Base-by-base conservation (phyloP, 306 rosid genomes). In the Biancaea sappan region DNA sequence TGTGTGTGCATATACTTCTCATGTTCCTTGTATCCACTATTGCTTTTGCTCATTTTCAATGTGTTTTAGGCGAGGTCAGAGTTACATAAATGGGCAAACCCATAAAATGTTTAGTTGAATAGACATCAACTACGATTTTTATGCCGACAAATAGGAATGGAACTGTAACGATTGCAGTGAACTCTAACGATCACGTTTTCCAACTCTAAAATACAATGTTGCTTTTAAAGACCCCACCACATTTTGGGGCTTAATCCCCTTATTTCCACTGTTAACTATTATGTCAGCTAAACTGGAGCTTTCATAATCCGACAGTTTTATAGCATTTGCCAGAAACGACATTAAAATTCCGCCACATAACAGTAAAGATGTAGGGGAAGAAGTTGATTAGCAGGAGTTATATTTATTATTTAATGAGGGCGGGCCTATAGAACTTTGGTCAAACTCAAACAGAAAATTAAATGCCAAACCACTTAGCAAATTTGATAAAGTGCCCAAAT, bases 401-500 rank as follows among this genome's bases (percentile, higher is more conserved):
- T 10, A 34, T 8, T 24, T 52, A 77, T 29, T 28, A 72, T 56
- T 56, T 37, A 56, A 35, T n/a, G 62, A 40, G 4, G 6, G 50
- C 68, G 68, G 29, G 68, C 43, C 41, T 38, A 64, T n/a, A n/a
- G n/a, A 73, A 86, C 28, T 40, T 48, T 53, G 73, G 83, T 79
- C 81, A 81, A 78, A 78, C 66, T 40, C 29, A 11, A 62, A 73
- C 41, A 69, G 53, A 76, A 65, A 69, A 64, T 73, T 66, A 52
- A 31, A 61, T 79, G 71, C 71, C 52, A 74, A 61, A 78, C 6
- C 69, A n/a, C n/a, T n/a, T n/a, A n/a, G n/a, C n/a, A n/a, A n/a
- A n/a, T n/a, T n/a, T n/a, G n/a, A n/a, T n/a, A n/a, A n/a, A n/a
- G n/a, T n/a, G n/a, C n/a, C 75, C 62, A 56, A 26, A 41, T 14